Base-by-base conservation (phyloP, 495 filamentous ascomycete genomes). In the Hypoxylon crocopeplum region DNA sequence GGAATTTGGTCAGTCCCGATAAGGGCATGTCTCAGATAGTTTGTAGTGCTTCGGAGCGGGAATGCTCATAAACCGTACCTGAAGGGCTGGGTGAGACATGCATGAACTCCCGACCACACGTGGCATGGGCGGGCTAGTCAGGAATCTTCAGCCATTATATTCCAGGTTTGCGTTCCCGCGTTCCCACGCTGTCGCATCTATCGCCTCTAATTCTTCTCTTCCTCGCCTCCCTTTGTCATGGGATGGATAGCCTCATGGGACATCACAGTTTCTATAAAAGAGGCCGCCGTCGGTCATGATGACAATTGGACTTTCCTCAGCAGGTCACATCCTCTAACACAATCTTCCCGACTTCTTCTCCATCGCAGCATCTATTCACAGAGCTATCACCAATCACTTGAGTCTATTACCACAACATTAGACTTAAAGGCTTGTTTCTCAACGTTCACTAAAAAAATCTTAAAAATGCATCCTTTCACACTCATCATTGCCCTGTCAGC, bases 131-230 rank as follows among this genome's bases (percentile, higher is more conserved):
- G 7, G 44, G 44, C 24, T 42, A 34, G 54, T 4, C 33, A 64
- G 60, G 54, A 59, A 64, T 64, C 54, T 58, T 59, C 60, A 49
- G 54, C 59, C 59, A 53, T 42, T 42, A 52, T 62, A 45, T 62
- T 22, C 37, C 24, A 40, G 32, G 27, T 24, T 32, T 39, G 24
- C 20, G 41, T 54, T 46, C 34, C 45, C 33, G n/a, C 29, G 44
- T 55, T 47, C 41, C 46, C 33, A 13, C 46, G 8, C 40, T 29
- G 32, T 62, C 17, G n/a, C 11, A 15, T 42, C 8, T 34, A 52
- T 41, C 13, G 36, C 27, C 32, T 56, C 25, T 25, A 36, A 46
- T 56, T 62, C 46, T 56, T 52, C 30, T 22, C 8, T 53, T 6
- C 42, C 34, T 8, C 25, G 48, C 59, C 48, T 53, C 60, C 48